Base-by-base conservation (phyloP, 139 green algal genomes). In the Coelastrella sp. region DNA sequence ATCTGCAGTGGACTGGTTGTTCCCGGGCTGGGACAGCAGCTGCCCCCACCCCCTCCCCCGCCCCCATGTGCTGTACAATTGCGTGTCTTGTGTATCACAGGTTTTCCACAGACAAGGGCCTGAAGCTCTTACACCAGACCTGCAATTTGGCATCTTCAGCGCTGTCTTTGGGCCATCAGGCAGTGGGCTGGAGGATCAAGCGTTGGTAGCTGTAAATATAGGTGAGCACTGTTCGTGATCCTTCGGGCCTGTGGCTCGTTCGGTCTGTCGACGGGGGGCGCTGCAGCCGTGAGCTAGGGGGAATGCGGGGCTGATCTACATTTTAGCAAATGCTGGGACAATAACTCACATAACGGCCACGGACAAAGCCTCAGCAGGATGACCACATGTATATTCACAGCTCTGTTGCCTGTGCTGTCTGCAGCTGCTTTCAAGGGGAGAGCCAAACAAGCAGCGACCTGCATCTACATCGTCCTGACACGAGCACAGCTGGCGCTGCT, bases 181-280 rank as follows among this genome's bases (percentile, higher is more conserved):
- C 58, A 88, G 32, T 47, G 65, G 11, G 0, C 87, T 86, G 0
- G 58, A 81, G 13, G 80, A 83, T 57, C 47, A 93, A 54, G 95
- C 94, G 3, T 79, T 98, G 78, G 22, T 98, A 81, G 89, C 94
- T 2, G 84, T 98, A 3, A 93, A 96, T 80, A 47, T 94, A 4
- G 84, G 92, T 92, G 79, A 80, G 90, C 61, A 47, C 54, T 32
- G 22, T 23, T 23, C 20, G 20, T 66, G n/a, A 3, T 17, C 23
- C 32, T 14, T 3, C 32, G 1, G n/a, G 60, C 22, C 77, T 13
- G 13, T 75, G 20, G 58, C 74, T 58, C 60, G 4, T 14, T 16
- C 23, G n/a, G 3, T 13, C 56, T 17, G 17, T 14, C 6, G 54
- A 11, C 20, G 19, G 16, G 19, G 4, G 10, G 65, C 22, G 22